These are phyloP conservation scores for Dioscorea zingiberensis DNA, from an alignment of 106 monocot genomes.

Conservation along the genomic window DNA sequence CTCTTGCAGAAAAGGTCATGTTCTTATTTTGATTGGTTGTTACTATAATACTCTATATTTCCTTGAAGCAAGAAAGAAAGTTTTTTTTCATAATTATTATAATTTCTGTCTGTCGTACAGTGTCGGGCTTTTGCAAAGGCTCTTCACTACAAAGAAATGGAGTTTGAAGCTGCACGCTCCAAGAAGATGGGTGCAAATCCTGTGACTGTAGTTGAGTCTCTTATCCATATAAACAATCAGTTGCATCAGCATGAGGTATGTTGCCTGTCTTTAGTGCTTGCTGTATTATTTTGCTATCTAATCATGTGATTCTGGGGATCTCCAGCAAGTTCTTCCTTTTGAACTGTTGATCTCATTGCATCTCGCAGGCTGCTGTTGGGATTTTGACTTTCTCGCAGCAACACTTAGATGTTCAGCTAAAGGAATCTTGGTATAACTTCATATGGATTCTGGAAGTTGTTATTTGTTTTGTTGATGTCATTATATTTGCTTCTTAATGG, in stretches of 20 bases:
- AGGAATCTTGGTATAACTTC: slow-evolving; percentile 84
- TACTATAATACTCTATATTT: neutral
- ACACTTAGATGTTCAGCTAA: slow-evolving; percentile 89
- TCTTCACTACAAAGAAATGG: slow-evolving; percentile 99
- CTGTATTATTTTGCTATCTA: neutral
- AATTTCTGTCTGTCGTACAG: slow-evolving; percentile 20
- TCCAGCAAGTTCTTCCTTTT: neutral
- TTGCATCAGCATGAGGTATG: slow-evolving; percentile 96
- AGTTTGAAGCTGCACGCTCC: slow-evolving; percentile 94
- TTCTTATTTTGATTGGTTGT: neutral
- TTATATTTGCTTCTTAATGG: too few relatives aligned
- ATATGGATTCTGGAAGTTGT: neutral
- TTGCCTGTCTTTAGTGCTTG: neutral
- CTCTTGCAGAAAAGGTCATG: slow-evolving; percentile 94
- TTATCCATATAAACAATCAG: slow-evolving; percentile 99
- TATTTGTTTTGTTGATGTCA: neutral
- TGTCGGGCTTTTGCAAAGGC: slow-evolving; percentile 99
- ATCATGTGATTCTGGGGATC: too few relatives aligned
- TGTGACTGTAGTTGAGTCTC: slow-evolving; percentile 92
- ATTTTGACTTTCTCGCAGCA: slow-evolving; percentile 96
- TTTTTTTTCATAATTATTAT: neutral
- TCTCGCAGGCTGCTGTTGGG: slow-evolving; percentile 83
- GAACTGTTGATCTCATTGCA: too few relatives aligned
- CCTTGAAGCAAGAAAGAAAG: neutral
- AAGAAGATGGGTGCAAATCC: slow-evolving; percentile 97